Evolutionary conservation across 2,329 filamentous ascomycete genomes (phyloP).

Genomic region (Pseudopyrenochaeta lycopersici): DNA sequence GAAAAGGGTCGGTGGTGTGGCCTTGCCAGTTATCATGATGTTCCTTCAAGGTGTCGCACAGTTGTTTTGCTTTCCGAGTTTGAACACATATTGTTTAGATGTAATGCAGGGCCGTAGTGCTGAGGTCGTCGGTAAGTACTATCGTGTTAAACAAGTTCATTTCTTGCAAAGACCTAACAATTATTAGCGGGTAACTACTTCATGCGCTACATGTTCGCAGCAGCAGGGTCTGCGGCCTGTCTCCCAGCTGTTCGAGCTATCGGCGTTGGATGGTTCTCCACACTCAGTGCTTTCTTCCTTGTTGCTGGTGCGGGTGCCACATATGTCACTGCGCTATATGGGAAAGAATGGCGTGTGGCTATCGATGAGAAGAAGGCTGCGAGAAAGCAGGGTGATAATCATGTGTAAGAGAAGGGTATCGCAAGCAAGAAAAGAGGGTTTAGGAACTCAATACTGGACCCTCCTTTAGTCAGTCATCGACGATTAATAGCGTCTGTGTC

Average conservation of each 20-base stretch:
- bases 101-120: slow-evolving; percentile 76
- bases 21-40: slow-evolving; percentile 74
- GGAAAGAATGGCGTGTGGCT: slow-evolving; percentile 61
- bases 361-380: slow-evolving; percentile 60
- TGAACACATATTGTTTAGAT: slow-evolving; percentile 85
- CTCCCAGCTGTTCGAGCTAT: slow-evolving; percentile 77
- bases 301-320: slow-evolving; percentile 56
- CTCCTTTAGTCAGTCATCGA: too few relatives aligned
- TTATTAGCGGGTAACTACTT: slow-evolving; percentile 76
- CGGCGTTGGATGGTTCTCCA: slow-evolving; percentile 84
- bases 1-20: slow-evolving; percentile 63
- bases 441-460: too few relatives aligned
- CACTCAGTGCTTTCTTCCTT: slow-evolving; percentile 70
- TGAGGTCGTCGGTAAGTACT: slow-evolving; percentile 69
- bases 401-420: slow-evolving; percentile 18
- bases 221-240: slow-evolving; percentile 73
- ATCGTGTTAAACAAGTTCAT: background rate
- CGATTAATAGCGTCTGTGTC: too few relatives aligned
- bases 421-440: too few relatives aligned
- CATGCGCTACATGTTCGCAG: slow-evolving; percentile 78
- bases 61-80: slow-evolving; percentile 76
- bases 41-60: slow-evolving; percentile 79
- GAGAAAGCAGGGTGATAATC: slow-evolving; percentile 43
- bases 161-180: slow-evolving; percentile 4
- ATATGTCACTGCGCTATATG: slow-evolving; percentile 61